phyloP scores from a whole-genome alignment of 2,329 filamentous ascomycete species.

The Pseudogymnoascus sp. region DNA sequence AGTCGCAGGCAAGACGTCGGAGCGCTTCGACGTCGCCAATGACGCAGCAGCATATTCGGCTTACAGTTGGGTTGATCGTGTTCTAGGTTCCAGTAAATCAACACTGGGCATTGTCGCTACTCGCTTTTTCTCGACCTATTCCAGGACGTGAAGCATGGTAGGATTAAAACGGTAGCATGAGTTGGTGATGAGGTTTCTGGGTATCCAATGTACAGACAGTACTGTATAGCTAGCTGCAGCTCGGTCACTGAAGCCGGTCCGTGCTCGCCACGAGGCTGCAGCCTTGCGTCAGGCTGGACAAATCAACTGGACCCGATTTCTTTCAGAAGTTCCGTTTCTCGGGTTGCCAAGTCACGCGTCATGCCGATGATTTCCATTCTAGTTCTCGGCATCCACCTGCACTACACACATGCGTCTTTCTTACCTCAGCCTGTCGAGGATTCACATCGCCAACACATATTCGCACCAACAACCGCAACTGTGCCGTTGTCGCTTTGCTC shows the following conservation, averaged over 20 bases:
- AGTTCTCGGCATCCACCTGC: not conserved
- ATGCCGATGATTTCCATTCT: constrained; percentile 3
- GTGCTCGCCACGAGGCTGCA: not conserved
- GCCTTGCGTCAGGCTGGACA: not conserved
- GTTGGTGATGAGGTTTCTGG: not conserved
- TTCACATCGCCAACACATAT: not conserved
- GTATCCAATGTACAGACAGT: not conserved
- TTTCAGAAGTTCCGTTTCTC: not conserved
- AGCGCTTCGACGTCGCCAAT: not conserved
- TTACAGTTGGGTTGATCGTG: not conserved
- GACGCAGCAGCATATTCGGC: not conserved
- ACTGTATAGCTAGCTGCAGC: not conserved
- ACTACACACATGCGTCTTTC: not conserved
- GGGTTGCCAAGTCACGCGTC: constrained; percentile 6
- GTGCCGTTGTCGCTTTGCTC: not conserved
- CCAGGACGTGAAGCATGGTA: not conserved
- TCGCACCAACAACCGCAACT: not conserved
- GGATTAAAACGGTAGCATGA: not conserved
- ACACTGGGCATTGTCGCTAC: not conserved
- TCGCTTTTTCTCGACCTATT: not conserved
- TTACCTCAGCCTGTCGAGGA: not conserved
- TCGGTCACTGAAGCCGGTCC: not conserved
- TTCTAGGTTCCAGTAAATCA: not conserved
- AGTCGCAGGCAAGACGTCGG: not conserved
- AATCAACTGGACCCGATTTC: constrained; percentile 1